These are phyloP conservation scores for Alternaria sp. DNA, from an alignment of 2,329 filamentous ascomycete genomes.

Conservation along the genomic window DNA sequence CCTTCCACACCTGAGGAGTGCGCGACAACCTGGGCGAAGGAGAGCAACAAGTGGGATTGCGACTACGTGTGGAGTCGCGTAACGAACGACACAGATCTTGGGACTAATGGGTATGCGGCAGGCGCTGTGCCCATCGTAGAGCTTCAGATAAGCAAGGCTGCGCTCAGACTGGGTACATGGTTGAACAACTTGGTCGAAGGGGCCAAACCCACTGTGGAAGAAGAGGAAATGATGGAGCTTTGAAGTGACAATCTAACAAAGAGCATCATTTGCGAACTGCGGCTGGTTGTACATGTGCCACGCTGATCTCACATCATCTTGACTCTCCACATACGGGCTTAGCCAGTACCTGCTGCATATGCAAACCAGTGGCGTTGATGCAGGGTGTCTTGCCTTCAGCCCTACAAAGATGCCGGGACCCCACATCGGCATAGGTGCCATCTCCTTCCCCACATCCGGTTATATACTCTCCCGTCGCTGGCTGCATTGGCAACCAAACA, in stretches of 20 bases:
- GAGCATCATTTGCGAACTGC: neutral
- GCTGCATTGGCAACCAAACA: neutral
- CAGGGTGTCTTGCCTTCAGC: neutral
- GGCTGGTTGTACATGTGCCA: neutral
- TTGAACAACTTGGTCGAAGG: constrained; percentile 44
- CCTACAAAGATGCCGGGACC: constrained; percentile 25
- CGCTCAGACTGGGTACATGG: constrained; percentile 48
- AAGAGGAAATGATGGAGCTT: constrained; percentile 26
- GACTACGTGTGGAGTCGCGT: constrained; percentile 47
- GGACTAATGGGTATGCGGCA: constrained; percentile 45
- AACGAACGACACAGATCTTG: constrained; percentile 42
- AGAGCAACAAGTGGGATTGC: constrained; percentile 50
- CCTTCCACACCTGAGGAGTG: constrained; percentile 41
- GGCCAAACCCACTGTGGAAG: neutral
- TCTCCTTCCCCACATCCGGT: constrained; percentile 28
- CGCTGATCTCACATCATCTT: neutral
- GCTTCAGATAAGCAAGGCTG: constrained; percentile 51
- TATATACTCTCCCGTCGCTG: constrained; percentile 13
- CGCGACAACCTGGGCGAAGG: constrained; percentile 47
- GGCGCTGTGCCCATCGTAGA: constrained; percentile 50
- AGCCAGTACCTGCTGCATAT: neutral
- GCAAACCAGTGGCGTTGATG: neutral
- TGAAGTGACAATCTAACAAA: constrained; percentile 2
- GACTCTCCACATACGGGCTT: neutral
- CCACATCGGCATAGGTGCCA: constrained; percentile 26